Evolutionary conservation across 768 basidiomycete genomes (phyloP), one percentile per base, ranked within the genome.

Genomic region (Serendipita sp.): DNA sequence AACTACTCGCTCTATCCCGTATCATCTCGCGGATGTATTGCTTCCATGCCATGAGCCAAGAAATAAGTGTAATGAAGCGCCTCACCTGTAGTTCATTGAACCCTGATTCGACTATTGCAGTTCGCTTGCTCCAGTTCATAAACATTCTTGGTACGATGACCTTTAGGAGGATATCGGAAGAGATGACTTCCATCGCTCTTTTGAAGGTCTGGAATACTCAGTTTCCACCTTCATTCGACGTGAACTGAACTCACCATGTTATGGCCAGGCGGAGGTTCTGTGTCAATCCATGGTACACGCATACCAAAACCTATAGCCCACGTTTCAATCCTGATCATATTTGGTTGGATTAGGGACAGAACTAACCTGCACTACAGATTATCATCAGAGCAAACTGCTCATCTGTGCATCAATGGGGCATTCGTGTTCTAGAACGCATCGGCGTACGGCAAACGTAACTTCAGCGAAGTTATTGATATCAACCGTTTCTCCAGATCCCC

Each of bases 1-100:
- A 11, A 41, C 41, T 35, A 35, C 66, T 30, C 15, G 65, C 28
- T 4, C 60, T 60, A 16, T 68, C 64, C 10, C 52, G 47, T 11
- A 73, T 67, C 64, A 71, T 66, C 28, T 65, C 63, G 18, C 63
- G 3, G 18, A 73, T 46, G 44, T 67, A 68, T 1, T 52, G n/a
- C 35, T 69, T 64, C 30, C 70, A 66, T 10, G 63, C 63, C 63
- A 41, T 44, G 60, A 69, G 15, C 44, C 63, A 3, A 8, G 23
- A 11, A 63, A 38, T 48, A 30, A 60, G 52, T 36, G 5, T 41
- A 34, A n/a, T 60, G 10, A 60, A 18, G 8, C 8, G n/a, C 23
- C 23, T 36, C 32, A 60, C 56, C 7, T 36, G 23, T 15, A 60
- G 56, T 60, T 60, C 56, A 4, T 3, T 35, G 35, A 60, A 60